Evolutionary conservation across 1,284 basidiomycete genomes (phyloP), one percentile per base, ranked within the genome.

Genomic region (Ustilago curta): DNA sequence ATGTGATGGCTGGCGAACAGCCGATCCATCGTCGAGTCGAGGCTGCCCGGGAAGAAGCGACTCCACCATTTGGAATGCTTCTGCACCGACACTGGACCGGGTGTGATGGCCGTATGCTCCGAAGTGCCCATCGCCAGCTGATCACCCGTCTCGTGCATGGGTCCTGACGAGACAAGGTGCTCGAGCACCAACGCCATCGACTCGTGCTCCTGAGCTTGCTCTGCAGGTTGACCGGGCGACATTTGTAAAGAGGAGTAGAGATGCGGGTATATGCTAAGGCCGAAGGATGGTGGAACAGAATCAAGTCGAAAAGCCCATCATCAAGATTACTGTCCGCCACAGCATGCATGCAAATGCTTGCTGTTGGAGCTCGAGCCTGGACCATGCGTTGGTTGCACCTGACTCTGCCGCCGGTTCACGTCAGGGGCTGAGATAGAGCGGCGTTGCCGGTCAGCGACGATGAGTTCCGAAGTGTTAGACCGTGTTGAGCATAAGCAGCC

Each of bases 1-100:
- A 81, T 66, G 31, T 80, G 70, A 16, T 72, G 47, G 27, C 44
- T 59, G 14, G 70, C 78, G 42, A 81, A 80, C 21, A 80, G 74
- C 5, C 65, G 57, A 21, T 81, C 74, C 37, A 81, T 52, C 7
- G 66, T 57, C 27, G 63, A 64, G 4, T 72, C 64, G 32, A 70
- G 56, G 23, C 27, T 50, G 29, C 51, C 60, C 0, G 73, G 77
- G 57, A 76, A 78, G 67, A 78, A 78, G 19, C 61, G 50, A 19
- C 59, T 27, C 63, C 70, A 78, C 77, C 77, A 78, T 25, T 55
- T 49, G 40, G 50, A 42, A 44, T 70, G 47, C 55, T 58, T 48
- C 23, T 63, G 55, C 23, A 55, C 62, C 2, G 77, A 72, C 4
- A 62, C 25, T 8, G 44, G 50, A 11, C 40, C 76, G 1, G 73